Conservation (phyloP, 2,329 filamentous ascomycete species). For the Endothia cerciana region DNA sequence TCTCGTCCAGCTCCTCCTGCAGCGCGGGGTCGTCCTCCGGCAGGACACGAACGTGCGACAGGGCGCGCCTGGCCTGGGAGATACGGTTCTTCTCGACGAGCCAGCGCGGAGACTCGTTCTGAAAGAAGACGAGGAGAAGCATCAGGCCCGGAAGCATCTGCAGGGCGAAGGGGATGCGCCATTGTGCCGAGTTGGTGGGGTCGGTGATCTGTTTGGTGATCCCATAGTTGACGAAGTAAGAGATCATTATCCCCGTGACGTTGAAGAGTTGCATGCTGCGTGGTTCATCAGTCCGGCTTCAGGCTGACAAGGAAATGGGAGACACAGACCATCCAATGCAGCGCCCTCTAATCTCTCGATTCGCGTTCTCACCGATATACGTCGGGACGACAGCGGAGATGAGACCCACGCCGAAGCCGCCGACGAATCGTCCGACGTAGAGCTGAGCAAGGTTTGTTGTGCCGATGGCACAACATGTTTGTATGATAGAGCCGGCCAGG, state of each 20-base stretch:
- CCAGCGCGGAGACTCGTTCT: conserved; percentile 46
- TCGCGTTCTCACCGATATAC: conserved; percentile 28
- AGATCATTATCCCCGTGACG: conserved; percentile 28
- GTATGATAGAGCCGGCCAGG: conserved; percentile 21
- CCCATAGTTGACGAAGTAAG: conserved; percentile 29
- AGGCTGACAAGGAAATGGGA: not conserved
- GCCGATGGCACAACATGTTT: conserved; percentile 22
- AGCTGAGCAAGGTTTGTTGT: conserved; percentile 25
- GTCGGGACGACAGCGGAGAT: conserved; percentile 28
- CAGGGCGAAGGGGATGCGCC: conserved; percentile 48
- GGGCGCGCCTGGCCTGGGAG: conserved; percentile 44
- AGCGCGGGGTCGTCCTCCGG: conserved; percentile 57
- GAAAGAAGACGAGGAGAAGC: conserved; percentile 40
- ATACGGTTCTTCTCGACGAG: conserved; percentile 41
- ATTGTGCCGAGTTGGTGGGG: conserved; percentile 36
- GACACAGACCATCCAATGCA: conserved; percentile 26
- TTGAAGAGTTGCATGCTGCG: conserved; percentile 29
- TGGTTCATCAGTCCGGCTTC: conserved; percentile 1
- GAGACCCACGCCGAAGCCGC: conserved; percentile 29
- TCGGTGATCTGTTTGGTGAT: conserved; percentile 26
- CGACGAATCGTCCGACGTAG: conserved; percentile 27
- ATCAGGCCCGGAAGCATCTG: conserved; percentile 46
- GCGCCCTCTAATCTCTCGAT: conserved; percentile 25
- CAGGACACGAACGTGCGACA: conserved; percentile 52
- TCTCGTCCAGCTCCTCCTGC: conserved; percentile 59